A percentile compares a stretch with the other conserved stretches of the same genome.
phyloP scores from a whole-genome alignment of 768 basidiomycete genomes.

The Mrakia blollopis region DNA sequence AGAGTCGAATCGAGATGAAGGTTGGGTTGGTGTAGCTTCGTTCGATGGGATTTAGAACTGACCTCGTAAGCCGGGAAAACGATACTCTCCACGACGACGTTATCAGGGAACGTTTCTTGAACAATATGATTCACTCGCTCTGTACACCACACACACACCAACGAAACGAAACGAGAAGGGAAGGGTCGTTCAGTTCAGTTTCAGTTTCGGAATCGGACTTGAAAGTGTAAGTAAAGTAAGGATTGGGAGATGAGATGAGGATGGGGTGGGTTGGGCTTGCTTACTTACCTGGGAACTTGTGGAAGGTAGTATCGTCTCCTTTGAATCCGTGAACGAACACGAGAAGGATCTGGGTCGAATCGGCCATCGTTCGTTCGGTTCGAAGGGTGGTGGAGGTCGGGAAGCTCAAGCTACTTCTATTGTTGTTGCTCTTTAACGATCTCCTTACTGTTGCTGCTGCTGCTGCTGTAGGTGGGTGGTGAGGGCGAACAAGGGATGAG shows the following conservation, averaged over 20 bases:
- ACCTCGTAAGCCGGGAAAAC: slow-evolving; percentile 89
- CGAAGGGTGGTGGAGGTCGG: background rate
- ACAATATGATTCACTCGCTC: slow-evolving; percentile 63
- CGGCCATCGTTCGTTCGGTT: background rate
- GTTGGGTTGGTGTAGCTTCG: too few relatives aligned
- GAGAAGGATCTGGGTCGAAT: slow-evolving; percentile 36
- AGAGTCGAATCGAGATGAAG: background rate
- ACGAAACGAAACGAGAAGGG: background rate
- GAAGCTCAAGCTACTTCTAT: background rate
- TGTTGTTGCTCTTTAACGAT: too few relatives aligned
- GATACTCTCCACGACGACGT: slow-evolving; percentile 60
- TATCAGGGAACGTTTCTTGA: slow-evolving; percentile 57
- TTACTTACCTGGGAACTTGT: slow-evolving; percentile 59
- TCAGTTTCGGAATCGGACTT: background rate
- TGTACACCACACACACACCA: background rate
- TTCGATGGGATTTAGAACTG: slow-evolving; percentile 35
- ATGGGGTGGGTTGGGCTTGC: background rate
- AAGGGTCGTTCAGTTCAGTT: background rate
- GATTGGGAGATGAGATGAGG: background rate
- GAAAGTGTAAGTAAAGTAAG: too few relatives aligned
- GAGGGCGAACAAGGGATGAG: too few relatives aligned
- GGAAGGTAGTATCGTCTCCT: slow-evolving; percentile 46
- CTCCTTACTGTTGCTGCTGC: too few relatives aligned
- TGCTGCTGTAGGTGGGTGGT: too few relatives aligned
- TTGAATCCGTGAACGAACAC: slow-evolving; percentile 47